Conservation (phyloP, 148 eudicot genomes). For the Diospyros lotus region DNA sequence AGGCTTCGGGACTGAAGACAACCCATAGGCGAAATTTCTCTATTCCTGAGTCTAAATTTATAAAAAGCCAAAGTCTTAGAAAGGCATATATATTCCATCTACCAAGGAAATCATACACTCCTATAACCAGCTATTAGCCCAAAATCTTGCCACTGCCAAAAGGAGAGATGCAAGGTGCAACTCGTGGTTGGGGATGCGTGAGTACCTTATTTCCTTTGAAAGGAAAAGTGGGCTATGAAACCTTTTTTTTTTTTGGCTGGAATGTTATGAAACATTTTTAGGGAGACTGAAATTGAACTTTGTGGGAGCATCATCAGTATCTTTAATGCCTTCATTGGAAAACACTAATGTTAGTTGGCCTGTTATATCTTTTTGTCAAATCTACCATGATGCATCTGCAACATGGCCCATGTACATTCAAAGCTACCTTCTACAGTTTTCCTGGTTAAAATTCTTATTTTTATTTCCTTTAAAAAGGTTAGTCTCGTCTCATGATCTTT, state of each 20-base stretch:
- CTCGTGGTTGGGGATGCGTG: neutral
- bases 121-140: neutral
- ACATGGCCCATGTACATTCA: neutral
- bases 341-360: neutral
- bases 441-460: too few species aligned
- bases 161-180: neutral
- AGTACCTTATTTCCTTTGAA: neutral
- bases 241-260: too few species aligned
- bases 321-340: neutral
- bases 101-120: neutral
- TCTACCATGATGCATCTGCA: neutral
- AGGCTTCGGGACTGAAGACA: too few species aligned
- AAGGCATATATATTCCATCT: neutral
- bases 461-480: too few species aligned
- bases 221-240: neutral
- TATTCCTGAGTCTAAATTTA: neutral
- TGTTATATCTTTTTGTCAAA: neutral
- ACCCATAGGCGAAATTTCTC: neutral
- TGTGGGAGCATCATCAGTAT: too few species aligned
- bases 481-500: too few species aligned
- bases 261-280: too few species aligned
- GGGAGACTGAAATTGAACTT: too few species aligned
- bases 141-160: neutral
- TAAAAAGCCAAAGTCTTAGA: neutral
- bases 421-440: too few species aligned